Evolutionary conservation across 106 monocot genomes (phyloP).

Genomic region (Dioscorea zingiberensis): DNA sequence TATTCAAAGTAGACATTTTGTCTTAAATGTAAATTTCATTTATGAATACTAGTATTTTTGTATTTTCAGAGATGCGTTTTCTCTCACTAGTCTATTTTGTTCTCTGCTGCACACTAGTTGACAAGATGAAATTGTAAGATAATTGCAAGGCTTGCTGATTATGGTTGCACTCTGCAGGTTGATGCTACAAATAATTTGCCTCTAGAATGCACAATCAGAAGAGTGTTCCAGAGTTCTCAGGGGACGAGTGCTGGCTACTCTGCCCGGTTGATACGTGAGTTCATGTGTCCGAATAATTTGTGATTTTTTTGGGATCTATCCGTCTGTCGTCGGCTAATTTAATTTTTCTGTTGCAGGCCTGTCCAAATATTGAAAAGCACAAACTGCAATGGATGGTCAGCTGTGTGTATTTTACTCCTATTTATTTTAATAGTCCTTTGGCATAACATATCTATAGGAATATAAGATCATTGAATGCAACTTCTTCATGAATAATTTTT

Average conservation of each 20-base stretch:
- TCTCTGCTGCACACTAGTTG: neutral
- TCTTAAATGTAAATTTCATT: too few relatives aligned
- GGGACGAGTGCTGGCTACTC: constrained; percentile 87
- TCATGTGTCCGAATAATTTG: neutral
- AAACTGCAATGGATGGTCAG: constrained; percentile 89
- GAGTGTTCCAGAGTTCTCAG: constrained; percentile 80
- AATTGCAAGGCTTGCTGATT: neutral
- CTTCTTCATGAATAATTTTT: neutral
- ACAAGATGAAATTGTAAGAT: neutral
- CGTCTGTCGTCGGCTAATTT: too few relatives aligned
- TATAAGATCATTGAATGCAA: neutral
- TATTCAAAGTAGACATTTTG: too few relatives aligned
- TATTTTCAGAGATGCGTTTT: too few relatives aligned
- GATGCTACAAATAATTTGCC: constrained; percentile 82
- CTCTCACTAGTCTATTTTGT: too few relatives aligned
- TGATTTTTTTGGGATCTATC: too few relatives aligned
- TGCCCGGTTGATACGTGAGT: constrained; percentile 95
- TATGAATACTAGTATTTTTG: too few relatives aligned
- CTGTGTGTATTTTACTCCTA: constrained; percentile 48
- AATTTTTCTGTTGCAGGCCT: constrained; percentile 84
- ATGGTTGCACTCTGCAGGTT: constrained; percentile 38
- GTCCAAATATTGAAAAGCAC: constrained; percentile 92
- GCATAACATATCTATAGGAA: too few relatives aligned
- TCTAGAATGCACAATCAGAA: constrained; percentile 87
- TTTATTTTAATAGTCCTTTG: neutral